Percentiles rank a stretch among this genome's conserved stretches.
phyloP scores from a whole-genome alignment of 2,329 filamentous ascomycete species.

The Diaporthe citriasiana region DNA sequence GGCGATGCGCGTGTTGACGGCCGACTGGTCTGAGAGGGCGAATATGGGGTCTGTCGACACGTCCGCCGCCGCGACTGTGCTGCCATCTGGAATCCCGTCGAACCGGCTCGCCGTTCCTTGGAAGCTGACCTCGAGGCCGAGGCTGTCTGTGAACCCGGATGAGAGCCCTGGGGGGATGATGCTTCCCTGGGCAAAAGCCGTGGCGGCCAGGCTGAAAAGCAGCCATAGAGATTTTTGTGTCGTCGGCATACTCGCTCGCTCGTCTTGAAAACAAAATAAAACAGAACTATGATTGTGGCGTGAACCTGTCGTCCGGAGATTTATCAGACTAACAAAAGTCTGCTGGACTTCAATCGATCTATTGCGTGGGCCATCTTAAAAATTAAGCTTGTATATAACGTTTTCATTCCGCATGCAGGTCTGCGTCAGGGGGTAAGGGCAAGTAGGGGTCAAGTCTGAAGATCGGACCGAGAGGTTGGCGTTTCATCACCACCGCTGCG shows the following conservation, averaged over 20 bases:
- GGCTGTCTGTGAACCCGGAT: not conserved
- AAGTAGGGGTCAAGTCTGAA: conserved; percentile 29
- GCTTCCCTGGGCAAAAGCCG: not conserved
- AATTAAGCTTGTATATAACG: conserved; percentile 31
- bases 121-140: conserved; percentile 26
- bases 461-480: conserved; percentile 34
- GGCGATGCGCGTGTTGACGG: conserved; percentile 11
- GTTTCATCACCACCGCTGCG: conserved; percentile 16
- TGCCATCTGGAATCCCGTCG: conserved; percentile 13
- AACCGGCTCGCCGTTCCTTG: conserved; percentile 11
- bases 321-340: conserved; percentile 30
- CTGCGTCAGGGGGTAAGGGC: not conserved
- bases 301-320: conserved; percentile 25
- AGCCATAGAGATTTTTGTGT: conserved; percentile 1
- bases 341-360: not conserved
- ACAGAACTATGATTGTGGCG: not conserved
- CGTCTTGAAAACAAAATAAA: not conserved
- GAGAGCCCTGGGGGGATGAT: not conserved
- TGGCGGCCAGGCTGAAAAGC: not conserved
- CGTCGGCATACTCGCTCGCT: not conserved
- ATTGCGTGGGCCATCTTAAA: conserved; percentile 14
- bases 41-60: conserved; percentile 6
- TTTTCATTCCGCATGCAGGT: not conserved
- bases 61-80: not conserved
- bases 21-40: conserved; percentile 17